Percentiles rank a stretch among this genome's conserved stretches.
phyloP scores from a whole-genome alignment of 2,329 filamentous ascomycete genomes.

The Trichoderma lentiforme region DNA sequence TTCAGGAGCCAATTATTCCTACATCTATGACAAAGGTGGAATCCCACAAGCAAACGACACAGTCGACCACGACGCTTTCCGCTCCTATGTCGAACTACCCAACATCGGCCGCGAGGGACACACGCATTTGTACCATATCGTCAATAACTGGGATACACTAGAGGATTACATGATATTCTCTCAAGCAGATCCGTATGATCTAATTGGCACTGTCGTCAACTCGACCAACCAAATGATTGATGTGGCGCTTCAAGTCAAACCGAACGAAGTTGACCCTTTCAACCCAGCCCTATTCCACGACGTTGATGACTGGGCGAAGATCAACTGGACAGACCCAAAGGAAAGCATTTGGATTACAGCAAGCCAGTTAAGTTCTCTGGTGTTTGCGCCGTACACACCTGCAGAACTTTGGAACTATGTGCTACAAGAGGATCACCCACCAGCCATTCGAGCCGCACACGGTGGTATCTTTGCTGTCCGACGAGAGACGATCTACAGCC shows the following conservation, averaged over 20 bases:
- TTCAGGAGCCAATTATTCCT: neutral
- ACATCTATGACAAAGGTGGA: constrained; percentile 12
- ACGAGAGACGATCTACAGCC: constrained; percentile 13
- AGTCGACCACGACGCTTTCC: constrained; percentile 8
- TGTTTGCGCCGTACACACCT: constrained; percentile 1
- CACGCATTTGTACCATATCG: constrained; percentile 5
- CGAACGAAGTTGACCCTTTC: constrained; percentile 1
- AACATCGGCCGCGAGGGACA: constrained; percentile 14
- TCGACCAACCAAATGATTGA: constrained; percentile 5
- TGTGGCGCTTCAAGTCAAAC: neutral
- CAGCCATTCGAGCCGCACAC: neutral
- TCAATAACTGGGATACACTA: neutral
- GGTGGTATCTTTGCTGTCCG: constrained; percentile 11
- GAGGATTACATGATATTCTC: constrained; percentile 15
- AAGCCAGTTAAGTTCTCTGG: neutral
- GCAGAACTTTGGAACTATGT: constrained; percentile 8
- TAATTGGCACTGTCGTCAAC: constrained; percentile 5
- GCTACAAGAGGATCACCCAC: neutral
- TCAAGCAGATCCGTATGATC: constrained; percentile 7
- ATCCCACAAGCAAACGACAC: constrained; percentile 6
- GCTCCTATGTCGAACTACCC: constrained; percentile 2
- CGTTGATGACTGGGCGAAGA: constrained; percentile 2
- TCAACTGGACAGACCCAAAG: constrained; percentile 13
- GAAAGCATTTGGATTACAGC: constrained; percentile 16
- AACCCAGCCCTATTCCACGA: constrained; percentile 3